These are phyloP conservation scores for Firmiana major DNA, from an alignment of 345 rosid species.

Conservation along the genomic window DNA sequence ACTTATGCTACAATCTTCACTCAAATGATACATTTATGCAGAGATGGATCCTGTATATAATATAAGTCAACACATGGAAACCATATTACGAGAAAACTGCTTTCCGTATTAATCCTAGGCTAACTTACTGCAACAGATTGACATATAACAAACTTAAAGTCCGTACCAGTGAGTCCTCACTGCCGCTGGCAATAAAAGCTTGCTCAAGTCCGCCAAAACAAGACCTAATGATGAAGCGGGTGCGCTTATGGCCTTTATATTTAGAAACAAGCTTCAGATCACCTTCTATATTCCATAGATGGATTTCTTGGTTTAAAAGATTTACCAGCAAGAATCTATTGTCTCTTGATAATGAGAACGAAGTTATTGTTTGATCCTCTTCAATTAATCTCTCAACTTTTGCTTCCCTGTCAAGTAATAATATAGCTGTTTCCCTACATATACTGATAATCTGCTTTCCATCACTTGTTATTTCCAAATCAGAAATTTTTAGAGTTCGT, in stretches of 20 bases:
- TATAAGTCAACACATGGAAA: neutral
- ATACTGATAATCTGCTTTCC: slow-evolving; percentile 52
- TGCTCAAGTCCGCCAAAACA: slow-evolving; percentile 69
- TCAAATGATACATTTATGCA: neutral
- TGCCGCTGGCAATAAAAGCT: slow-evolving; percentile 69
- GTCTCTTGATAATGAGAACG: slow-evolving; percentile 58
- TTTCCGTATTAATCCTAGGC: neutral
- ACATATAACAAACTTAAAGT: neutral
- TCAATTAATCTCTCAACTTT: slow-evolving; percentile 43
- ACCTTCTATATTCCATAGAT: slow-evolving; percentile 55
- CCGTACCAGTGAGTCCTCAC: slow-evolving; percentile 72
- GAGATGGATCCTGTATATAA: neutral
- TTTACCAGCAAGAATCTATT: slow-evolving; percentile 50
- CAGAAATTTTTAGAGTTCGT: slow-evolving; percentile 44
- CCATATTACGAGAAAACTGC: neutral
- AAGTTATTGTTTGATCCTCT: slow-evolving; percentile 53
- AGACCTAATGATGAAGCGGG: slow-evolving; percentile 60
- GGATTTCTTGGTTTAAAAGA: slow-evolving; percentile 63
- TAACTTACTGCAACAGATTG: neutral
- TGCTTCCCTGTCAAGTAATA: slow-evolving; percentile 46
- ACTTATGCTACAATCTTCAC: neutral
- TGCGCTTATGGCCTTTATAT: slow-evolving; percentile 56
- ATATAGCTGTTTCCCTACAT: slow-evolving; percentile 44
- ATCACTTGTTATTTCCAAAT: slow-evolving; percentile 48
- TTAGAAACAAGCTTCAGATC: slow-evolving; percentile 44